Percentiles rank a stretch among this genome's conserved stretches.
Conservation (phyloP, 108 stramenopile genomes). For the Cyclotella kingstonii region DNA sequence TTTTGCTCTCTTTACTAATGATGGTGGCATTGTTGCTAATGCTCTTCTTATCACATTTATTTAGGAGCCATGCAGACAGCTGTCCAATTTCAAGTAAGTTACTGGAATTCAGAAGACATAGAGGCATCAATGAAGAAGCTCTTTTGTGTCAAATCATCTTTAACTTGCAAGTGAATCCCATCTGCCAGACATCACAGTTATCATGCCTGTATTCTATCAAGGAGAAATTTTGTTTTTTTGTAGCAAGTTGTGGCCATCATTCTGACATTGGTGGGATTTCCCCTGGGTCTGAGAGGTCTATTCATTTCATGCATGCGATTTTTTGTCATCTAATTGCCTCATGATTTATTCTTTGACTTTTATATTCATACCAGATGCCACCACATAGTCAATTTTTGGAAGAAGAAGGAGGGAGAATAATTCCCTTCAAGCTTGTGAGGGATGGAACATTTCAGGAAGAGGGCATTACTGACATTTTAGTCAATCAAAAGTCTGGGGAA, state of each 20-base stretch:
- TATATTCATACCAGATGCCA: conserved; percentile 71
- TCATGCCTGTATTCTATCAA: conserved; percentile 94
- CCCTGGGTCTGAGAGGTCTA: conserved; percentile 76
- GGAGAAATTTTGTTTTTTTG: conserved; percentile 92
- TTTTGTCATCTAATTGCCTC: too few species aligned
- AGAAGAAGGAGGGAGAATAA: conserved; percentile 97
- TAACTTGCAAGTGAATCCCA: conserved; percentile 92
- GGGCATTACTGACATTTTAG: conserved; percentile 89
- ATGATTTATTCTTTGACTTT: not conserved
- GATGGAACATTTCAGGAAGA: conserved; percentile 93
- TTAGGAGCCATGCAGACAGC: conserved; percentile 97
- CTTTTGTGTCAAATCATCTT: conserved; percentile 97
- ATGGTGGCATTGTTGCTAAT: conserved; percentile 97
- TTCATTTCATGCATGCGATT: not conserved
- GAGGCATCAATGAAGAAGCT: conserved; percentile 93
- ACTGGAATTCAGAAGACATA: conserved; percentile 83
- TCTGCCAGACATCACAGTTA: conserved; percentile 95
- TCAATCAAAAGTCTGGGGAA: conserved; percentile 84
- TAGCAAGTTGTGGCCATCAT: conserved; percentile 96
- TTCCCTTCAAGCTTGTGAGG: conserved; percentile 95
- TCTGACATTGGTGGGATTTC: conserved; percentile 96
- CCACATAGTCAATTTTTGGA: conserved; percentile 83
- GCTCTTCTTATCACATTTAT: conserved; percentile 98
- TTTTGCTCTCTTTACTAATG: conserved; percentile 93
- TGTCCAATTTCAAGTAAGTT: conserved; percentile 89